These are phyloP conservation scores for Bacidia rubella DNA, from an alignment of 495 filamentous ascomycete genomes.

Conservation along the genomic window DNA sequence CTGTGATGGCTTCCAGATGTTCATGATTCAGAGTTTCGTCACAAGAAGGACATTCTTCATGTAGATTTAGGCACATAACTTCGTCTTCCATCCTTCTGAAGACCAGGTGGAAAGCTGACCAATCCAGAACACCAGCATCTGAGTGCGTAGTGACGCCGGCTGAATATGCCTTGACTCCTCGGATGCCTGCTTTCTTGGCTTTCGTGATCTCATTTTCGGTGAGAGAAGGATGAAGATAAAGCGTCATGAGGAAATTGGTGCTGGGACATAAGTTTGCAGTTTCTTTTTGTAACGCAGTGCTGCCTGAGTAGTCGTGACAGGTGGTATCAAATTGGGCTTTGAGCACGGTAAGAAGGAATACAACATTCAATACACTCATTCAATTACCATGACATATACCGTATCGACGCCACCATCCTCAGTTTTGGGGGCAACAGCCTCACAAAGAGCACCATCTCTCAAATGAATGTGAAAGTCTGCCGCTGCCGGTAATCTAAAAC, in stretches of 20 bases:
- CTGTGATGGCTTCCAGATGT: background rate
- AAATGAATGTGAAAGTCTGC: too few relatives aligned
- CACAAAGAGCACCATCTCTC: too few relatives aligned
- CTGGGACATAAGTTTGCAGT: conserved; percentile 52
- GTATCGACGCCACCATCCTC: conserved; percentile 60
- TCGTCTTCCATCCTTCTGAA: conserved; percentile 66
- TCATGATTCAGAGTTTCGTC: background rate
- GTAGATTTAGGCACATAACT: too few relatives aligned
- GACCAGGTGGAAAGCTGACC: conserved; percentile 44
- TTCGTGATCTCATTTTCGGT: conserved; percentile 67
- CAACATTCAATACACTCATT: too few relatives aligned
- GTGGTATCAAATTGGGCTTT: conserved; percentile 63
- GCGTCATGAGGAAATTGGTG: conserved; percentile 75
- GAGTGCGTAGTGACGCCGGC: conserved; percentile 4
- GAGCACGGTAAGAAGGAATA: too few relatives aligned
- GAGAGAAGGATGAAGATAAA: conserved; percentile 68
- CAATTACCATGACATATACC: conserved; percentile 74
- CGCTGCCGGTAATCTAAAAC: too few relatives aligned
- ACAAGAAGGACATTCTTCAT: background rate
- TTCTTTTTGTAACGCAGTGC: conserved; percentile 64
- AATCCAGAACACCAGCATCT: background rate
- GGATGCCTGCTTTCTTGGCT: conserved; percentile 52
- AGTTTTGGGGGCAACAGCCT: conserved; percentile 64
- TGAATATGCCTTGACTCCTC: conserved; percentile 45
- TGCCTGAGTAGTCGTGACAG: conserved; percentile 57